A percentile compares a stretch with the other conserved stretches of the same genome.
These are phyloP conservation scores for Monilinia vaccinii-corymbosi DNA, from an alignment of 2,329 filamentous ascomycete species.

Conservation along the genomic window DNA sequence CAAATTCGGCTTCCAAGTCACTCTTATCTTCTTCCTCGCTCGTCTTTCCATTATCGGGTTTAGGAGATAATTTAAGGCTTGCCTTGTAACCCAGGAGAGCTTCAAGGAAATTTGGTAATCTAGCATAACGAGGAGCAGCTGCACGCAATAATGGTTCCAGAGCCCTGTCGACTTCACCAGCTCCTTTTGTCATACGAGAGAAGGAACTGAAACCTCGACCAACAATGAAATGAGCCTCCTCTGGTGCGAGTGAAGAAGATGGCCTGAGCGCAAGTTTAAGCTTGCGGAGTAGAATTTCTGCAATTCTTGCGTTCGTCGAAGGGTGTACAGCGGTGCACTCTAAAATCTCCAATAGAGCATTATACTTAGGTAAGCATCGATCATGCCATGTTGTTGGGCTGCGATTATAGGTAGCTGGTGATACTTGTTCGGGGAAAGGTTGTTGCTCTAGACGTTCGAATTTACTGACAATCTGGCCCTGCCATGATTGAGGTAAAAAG, in stretches of 20 bases:
- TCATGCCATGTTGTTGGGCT: conserved; percentile 53
- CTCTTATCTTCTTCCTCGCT: conserved; percentile 3
- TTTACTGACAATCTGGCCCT: conserved; percentile 60
- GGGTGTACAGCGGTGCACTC: conserved; percentile 54
- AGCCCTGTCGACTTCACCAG: conserved; percentile 47
- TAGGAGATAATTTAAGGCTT: conserved; percentile 19
- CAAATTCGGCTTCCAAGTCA: conserved; percentile 43
- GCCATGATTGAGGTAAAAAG: conserved; percentile 57
- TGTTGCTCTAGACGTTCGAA: conserved; percentile 57
- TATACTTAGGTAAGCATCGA: conserved; percentile 57
- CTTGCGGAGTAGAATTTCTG: conserved; percentile 56
- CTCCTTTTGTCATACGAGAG: conserved; percentile 52
- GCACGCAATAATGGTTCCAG: conserved; percentile 59
- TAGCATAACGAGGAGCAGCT: conserved; percentile 57
- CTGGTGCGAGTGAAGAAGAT: conserved; percentile 47
- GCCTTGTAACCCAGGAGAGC: conserved; percentile 49
- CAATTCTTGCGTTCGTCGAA: conserved; percentile 56
- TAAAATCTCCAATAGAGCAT: conserved; percentile 55
- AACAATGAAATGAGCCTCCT: conserved; percentile 63
- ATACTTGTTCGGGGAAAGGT: conserved; percentile 54
- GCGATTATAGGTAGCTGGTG: conserved; percentile 42
- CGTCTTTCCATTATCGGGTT: conserved; percentile 4
- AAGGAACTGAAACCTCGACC: conserved; percentile 69
- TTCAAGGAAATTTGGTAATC: conserved; percentile 56
- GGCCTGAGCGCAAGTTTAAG: conserved; percentile 56